These are phyloP conservation scores for Collybiopsis confluens DNA, from an alignment of 768 basidiomycete genomes.

Conservation along the genomic window DNA sequence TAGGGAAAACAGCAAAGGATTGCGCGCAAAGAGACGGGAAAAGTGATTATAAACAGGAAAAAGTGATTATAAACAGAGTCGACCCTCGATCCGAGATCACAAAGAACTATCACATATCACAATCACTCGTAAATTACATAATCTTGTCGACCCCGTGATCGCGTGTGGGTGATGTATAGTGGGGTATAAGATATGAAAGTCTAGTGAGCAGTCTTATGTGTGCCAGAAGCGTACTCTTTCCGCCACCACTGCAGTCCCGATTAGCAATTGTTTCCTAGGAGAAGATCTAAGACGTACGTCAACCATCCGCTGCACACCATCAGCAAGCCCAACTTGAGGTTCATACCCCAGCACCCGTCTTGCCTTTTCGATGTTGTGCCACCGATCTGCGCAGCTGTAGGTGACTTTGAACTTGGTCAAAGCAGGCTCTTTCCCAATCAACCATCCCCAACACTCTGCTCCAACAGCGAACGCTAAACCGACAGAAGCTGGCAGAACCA, in stretches of 20 bases:
- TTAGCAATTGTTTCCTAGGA: not conserved
- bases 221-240: conserved; percentile 33
- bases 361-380: conserved; percentile 94
- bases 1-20: not conserved
- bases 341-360: conserved; percentile 90
- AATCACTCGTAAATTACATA: too few relatives aligned
- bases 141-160: too few relatives aligned
- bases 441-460: conserved; percentile 69
- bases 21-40: not conserved
- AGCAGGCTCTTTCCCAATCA: conserved; percentile 74
- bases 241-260: conserved; percentile 41
- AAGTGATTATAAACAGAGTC: conserved; percentile 4
- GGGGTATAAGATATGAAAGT: not conserved
- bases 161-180: too few relatives aligned
- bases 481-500: conserved; percentile 54
- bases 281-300: conserved; percentile 44
- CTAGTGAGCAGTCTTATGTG: conserved; percentile 33
- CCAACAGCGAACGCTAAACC: conserved; percentile 69
- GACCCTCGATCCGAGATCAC: not conserved
- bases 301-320: conserved; percentile 77
- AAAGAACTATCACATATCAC: too few relatives aligned
- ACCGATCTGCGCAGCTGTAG: conserved; percentile 74
- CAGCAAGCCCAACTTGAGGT: conserved; percentile 83
- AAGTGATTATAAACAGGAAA: conserved; percentile 3
- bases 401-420: conserved; percentile 85